A percentile compares a stretch with the other conserved stretches of the same genome.
Evolutionary conservation across 495 filamentous ascomycete species (phyloP).

Genomic region (Aspergillus panamensis): DNA sequence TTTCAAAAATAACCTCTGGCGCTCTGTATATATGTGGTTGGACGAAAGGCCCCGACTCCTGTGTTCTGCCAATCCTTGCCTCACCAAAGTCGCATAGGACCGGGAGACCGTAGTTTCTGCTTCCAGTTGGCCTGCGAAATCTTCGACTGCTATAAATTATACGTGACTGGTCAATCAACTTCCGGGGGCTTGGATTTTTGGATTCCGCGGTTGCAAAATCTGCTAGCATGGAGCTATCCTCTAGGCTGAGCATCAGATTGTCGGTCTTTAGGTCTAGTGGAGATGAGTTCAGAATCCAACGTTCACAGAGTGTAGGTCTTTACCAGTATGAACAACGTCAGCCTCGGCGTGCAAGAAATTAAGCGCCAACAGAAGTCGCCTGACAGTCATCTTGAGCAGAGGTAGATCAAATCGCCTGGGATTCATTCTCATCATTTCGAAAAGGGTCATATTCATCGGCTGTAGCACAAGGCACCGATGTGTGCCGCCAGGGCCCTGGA

Average conservation of each 20-base stretch:
- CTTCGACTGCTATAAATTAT: constrained; percentile 27
- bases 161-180: constrained; percentile 22
- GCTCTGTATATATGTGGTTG: constrained; percentile 42
- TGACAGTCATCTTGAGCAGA: constrained; percentile 32
- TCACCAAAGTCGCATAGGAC: constrained; percentile 35
- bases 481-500: constrained; percentile 34
- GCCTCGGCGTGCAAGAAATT: constrained; percentile 43
- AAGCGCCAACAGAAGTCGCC: constrained; percentile 35
- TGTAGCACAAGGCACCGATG: constrained; percentile 45
- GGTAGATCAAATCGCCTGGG: constrained; percentile 26
- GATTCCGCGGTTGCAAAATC: constrained; percentile 28
- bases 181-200: constrained; percentile 27
- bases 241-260: constrained; percentile 31
- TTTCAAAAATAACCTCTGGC: constrained; percentile 43
- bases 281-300: constrained; percentile 10
- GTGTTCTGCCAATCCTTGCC: constrained; percentile 27
- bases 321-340: constrained; percentile 45
- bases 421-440: constrained; percentile 28
- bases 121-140: constrained; percentile 19
- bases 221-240: constrained; percentile 28
- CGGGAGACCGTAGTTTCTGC: constrained; percentile 22
- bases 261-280: constrained; percentile 28
- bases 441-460: constrained; percentile 38
- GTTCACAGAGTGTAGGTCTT: background rate
- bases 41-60: constrained; percentile 28